Evolutionary conservation across 2,329 filamentous ascomycete genomes (phyloP).

Genomic region (Lomentospora prolificans): DNA sequence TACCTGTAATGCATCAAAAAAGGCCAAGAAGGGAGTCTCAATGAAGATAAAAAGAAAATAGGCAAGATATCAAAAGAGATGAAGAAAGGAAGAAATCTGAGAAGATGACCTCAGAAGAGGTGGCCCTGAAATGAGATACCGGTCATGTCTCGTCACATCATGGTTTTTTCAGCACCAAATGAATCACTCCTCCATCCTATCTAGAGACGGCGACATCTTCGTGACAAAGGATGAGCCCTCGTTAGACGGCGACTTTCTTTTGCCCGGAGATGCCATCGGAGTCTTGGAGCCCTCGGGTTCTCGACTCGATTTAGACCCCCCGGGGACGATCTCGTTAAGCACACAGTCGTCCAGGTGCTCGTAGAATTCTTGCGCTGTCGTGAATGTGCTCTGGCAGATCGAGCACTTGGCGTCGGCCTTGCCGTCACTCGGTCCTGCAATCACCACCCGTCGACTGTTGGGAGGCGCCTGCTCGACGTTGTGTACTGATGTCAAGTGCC

Average conservation of each 20-base stretch:
- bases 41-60: neutral
- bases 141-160: slow-evolving; percentile 2
- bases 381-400: slow-evolving; percentile 72
- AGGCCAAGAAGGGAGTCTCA: neutral
- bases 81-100: neutral
- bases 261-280: neutral
- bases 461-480: slow-evolving; percentile 89
- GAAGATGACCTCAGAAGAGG: neutral
- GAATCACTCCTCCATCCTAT: slow-evolving; percentile 7
- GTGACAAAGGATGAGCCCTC: neutral
- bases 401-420: slow-evolving; percentile 72
- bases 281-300: slow-evolving; percentile 5
- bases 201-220: neutral
- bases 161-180: neutral
- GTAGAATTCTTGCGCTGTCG: slow-evolving; percentile 90
- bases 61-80: neutral
- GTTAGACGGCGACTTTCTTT: neutral
- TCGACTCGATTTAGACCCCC: slow-evolving; percentile 5
- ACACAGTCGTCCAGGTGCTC: slow-evolving; percentile 75
- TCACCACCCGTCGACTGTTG: slow-evolving; percentile 68
- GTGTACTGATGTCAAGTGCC: slow-evolving; percentile 86
- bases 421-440: slow-evolving; percentile 13
- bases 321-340: slow-evolving; percentile 46
- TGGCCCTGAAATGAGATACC: neutral
- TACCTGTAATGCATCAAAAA: slow-evolving; percentile 6